Percentiles rank a stretch among this genome's conserved stretches.
Conservation (phyloP, 139 green algal genomes). For the Micromonas commoda region DNA sequence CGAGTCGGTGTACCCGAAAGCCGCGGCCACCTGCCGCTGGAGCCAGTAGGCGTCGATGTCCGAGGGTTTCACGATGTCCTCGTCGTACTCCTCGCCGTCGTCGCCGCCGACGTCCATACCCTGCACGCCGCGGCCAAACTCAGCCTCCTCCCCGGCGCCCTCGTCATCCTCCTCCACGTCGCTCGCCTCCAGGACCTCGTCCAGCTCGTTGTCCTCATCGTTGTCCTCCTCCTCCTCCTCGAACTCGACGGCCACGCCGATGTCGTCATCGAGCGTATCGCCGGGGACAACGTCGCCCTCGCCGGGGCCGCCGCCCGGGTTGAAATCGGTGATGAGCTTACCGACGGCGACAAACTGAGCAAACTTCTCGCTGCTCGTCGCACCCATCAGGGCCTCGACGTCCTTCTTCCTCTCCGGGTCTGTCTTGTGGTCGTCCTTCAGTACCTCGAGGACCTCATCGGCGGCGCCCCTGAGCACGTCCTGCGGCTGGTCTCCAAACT, state of each 20-base stretch:
- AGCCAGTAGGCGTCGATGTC: constrained; percentile 99
- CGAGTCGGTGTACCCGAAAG: constrained; percentile 55
- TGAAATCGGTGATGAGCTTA: constrained; percentile 89
- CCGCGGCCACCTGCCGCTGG: constrained; percentile 75
- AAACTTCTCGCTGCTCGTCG: constrained; percentile 69
- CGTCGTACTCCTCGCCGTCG: constrained; percentile 44
- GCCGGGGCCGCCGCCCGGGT: constrained; percentile 43
- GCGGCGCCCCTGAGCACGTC: constrained; percentile 90
- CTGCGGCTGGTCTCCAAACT: constrained; percentile 90
- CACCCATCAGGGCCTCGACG: constrained; percentile 63
- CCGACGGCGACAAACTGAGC: constrained; percentile 73
- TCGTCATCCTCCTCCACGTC: constrained; percentile 30
- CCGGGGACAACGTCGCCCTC: constrained; percentile 28
- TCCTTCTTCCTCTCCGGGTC: constrained; percentile 70
- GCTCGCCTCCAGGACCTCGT: constrained; percentile 27
- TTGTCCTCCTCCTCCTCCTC: constrained; percentile 74
- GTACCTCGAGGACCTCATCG: constrained; percentile 86
- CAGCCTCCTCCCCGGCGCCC: constrained; percentile 19
- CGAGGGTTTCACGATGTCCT: constrained; percentile 40
- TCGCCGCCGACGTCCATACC: constrained; percentile 25
- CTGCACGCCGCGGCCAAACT: not conserved
- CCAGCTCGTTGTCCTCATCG: constrained; percentile 29
- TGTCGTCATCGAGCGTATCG: constrained; percentile 77
- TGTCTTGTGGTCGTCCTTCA: constrained; percentile 73
- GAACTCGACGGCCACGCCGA: constrained; percentile 91